A percentile compares a stretch with the other conserved stretches of the same genome.
phyloP scores from a whole-genome alignment of 2,329 filamentous ascomycete species.

The Colletotrichum aenigma region DNA sequence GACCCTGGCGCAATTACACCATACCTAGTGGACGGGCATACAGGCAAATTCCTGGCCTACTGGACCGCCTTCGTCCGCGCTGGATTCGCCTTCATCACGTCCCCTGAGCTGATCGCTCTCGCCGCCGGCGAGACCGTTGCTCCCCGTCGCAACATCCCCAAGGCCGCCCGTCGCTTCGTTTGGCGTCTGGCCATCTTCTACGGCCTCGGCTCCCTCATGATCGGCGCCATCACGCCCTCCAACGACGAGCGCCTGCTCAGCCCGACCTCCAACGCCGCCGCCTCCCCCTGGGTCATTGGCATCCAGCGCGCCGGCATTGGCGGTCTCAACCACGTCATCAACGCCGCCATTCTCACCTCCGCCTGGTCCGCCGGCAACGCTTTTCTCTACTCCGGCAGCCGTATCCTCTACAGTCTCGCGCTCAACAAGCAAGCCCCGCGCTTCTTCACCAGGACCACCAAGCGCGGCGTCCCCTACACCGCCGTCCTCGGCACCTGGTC shows the following conservation, averaged over 20 bases:
- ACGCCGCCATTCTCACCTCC: conserved; percentile 69
- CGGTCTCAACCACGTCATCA: conserved; percentile 69
- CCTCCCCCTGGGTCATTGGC: conserved; percentile 68
- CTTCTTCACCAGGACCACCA: conserved; percentile 64
- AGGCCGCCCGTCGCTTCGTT: conserved; percentile 65
- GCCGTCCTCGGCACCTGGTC: conserved; percentile 58
- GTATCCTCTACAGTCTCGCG: conserved; percentile 73
- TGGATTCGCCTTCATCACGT: conserved; percentile 66
- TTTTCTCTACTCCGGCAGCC: conserved; percentile 68
- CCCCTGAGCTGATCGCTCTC: conserved; percentile 66
- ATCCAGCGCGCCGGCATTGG: conserved; percentile 71
- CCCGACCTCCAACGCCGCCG: conserved; percentile 61
- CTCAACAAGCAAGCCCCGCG: conserved; percentile 69
- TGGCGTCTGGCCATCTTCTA: conserved; percentile 69
- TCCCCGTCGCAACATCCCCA: conserved; percentile 69
- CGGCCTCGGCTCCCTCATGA: conserved; percentile 63
- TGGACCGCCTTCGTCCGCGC: conserved; percentile 62
- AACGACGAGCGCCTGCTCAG: conserved; percentile 65
- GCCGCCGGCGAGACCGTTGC: conserved; percentile 70
- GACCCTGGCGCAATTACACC: conserved; percentile 48
- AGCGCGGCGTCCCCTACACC: conserved; percentile 63
- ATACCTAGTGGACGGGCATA: conserved; percentile 48
- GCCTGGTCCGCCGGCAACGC: conserved; percentile 69
- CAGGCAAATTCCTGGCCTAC: conserved; percentile 62
- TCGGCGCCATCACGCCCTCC: conserved; percentile 68